Evolutionary conservation across 2,329 filamentous ascomycete genomes (phyloP), one percentile per base, ranked within the genome.

Genomic region (Massarina eburnea): DNA sequence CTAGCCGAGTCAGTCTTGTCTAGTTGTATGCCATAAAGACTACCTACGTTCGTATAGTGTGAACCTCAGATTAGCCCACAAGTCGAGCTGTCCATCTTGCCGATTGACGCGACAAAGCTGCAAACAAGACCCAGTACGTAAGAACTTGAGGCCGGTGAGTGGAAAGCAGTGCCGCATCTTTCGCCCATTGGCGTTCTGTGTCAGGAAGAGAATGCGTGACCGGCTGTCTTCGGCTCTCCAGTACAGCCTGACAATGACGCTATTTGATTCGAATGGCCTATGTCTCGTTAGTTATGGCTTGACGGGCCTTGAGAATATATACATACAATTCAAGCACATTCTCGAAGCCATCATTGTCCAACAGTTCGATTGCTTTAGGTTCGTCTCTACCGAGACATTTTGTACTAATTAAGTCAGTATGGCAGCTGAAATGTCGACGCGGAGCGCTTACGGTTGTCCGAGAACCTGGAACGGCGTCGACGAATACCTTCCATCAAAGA

Each of bases 51-150:
- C 81, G 45, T 81, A 77, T 4, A 75, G 67, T 5, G 70, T 68
- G 60, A 83, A 84, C 24, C 77, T 76, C 10, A 84, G 64, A 41
- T 72, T 74, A 2, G 78, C 74, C 80, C 80, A 83, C 6, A 79
- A 56, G 17, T 75, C 66, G 29, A 77, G 69, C 21, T 71, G 65
- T 10, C 60, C 71, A 21, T 73, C 74, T 5, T 67, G 61, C 3
- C 61, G 62, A 32, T 71, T 67, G 2, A 70, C 60, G 14, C 70
- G 68, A 39, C 67, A 70, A 12, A 75, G 59, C 45, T 71, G 71
- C 12, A 79, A 51, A 36, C 64, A 67, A 1, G 74, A 72, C 8
- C 62, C 66, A 5, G 66, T 58, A 1, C 76, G 72, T 18, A 72
- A 54, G 32, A 75, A 54, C 45, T 70, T 71, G 8, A 78, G 59